Evolutionary conservation across 768 basidiomycete species (phyloP), one percentile per base, ranked within the genome.

Genomic region (Suillus americanus): DNA sequence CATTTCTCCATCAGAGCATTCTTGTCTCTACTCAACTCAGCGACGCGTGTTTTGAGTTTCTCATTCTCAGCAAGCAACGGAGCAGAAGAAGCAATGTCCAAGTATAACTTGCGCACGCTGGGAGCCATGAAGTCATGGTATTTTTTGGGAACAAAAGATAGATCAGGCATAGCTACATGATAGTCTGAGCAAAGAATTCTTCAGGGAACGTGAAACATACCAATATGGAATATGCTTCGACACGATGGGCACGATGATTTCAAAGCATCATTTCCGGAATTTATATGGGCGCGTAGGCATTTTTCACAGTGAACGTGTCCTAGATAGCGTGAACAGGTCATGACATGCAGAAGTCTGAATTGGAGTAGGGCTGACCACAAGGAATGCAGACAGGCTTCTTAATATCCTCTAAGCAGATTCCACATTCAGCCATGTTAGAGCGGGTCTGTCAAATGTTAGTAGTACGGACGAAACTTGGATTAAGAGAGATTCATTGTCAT

Each of bases 251-350:
- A 90, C 84, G 87, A 41, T 79, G 77, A 62, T 77, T 79, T 60
- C 62, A 75, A 67, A 7, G 76, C 76, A 61, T 77, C 73, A 28
- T 69, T 3, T n/a, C 74, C 74, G 56, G 73, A 60, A 57, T 25
- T 63, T 55, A 75, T 70, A 60, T 75, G 67, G 20, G 56, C 78
- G n/a, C 79, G 73, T 41, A 90, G 80, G 67, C 89, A 90, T 53
- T 81, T 79, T 62, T 81, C 79, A 73, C 89, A 90, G 71, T 88
- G 89, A 46, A 90, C 77, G 68, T 90, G 89, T 16, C 89, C 89
- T 90, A 37, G 35, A 40, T 51, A 23, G 40, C 23, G 48, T 68
- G 33, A 73, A 59, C 30, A 41, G 30, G 61, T 48, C 30, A 65
- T 53, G 12, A 48, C 37, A 37, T 18, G 37, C 20, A 13, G 46